phyloP scores from a whole-genome alignment of 2,329 filamentous ascomycete species.

The Fusarium scirpi region DNA sequence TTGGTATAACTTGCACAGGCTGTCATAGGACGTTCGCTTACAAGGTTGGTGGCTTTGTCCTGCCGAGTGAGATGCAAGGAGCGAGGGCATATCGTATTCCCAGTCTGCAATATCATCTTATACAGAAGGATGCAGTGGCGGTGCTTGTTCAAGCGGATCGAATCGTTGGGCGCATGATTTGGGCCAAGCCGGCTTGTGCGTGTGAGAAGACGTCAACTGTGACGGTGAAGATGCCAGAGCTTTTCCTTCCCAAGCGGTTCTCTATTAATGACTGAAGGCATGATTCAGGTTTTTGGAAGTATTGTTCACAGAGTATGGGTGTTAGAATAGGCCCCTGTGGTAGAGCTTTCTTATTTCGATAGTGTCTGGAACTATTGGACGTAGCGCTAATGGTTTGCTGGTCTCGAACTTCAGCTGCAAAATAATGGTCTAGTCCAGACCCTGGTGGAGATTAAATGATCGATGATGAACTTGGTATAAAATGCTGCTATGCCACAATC shows the following conservation, averaged over 20 bases:
- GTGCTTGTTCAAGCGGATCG: background rate
- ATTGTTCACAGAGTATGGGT: too few relatives aligned
- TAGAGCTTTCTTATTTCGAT: too few relatives aligned
- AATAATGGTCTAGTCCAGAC: too few relatives aligned
- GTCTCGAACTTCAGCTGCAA: too few relatives aligned
- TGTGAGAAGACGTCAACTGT: background rate
- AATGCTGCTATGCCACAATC: too few relatives aligned
- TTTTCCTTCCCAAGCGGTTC: background rate
- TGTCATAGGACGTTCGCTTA: background rate
- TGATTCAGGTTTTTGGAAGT: too few relatives aligned
- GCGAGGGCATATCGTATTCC: background rate
- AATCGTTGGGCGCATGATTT: background rate
- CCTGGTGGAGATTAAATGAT: too few relatives aligned
- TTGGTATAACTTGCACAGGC: background rate
- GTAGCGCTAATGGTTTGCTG: too few relatives aligned
- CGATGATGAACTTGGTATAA: too few relatives aligned
- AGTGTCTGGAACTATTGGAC: too few relatives aligned
- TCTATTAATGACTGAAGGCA: fast-evolving
- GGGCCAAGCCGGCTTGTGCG: background rate
- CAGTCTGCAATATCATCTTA: background rate
- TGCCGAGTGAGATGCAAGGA: background rate
- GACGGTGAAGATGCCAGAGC: background rate
- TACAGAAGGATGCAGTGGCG: background rate
- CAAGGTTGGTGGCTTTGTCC: background rate
- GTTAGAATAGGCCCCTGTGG: too few relatives aligned